Evolutionary conservation across 768 basidiomycete genomes (phyloP).

Genomic region (Lentinula guzmanii): DNA sequence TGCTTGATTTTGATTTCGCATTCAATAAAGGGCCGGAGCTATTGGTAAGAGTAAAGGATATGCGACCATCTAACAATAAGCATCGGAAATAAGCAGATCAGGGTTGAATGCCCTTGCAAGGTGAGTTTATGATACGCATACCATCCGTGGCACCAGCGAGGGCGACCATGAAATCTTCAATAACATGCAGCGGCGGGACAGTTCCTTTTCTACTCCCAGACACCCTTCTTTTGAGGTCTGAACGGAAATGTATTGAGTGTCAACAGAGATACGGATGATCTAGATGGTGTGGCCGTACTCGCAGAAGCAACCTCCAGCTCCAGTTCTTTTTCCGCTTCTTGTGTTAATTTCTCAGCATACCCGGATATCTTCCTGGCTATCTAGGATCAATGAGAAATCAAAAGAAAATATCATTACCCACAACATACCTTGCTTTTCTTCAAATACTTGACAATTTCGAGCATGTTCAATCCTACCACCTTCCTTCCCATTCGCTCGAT

Average conservation of each 20-base stretch:
- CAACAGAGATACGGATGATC: neutral
- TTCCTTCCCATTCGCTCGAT: constrained; percentile 61
- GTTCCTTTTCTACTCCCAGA: constrained; percentile 26
- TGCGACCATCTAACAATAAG: constrained; percentile 58
- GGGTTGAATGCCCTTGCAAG: neutral
- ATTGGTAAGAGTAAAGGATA: constrained; percentile 45
- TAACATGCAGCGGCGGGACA: constrained; percentile 71
- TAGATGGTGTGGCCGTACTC: neutral
- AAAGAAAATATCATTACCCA: neutral
- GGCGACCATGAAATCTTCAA: constrained; percentile 75
- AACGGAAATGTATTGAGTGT: neutral
- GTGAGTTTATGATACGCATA: constrained; percentile 16
- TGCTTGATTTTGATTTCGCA: constrained; percentile 28
- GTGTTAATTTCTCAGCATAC: constrained; percentile 60
- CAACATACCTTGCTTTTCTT: constrained; percentile 73
- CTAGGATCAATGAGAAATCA: constrained; percentile 19
- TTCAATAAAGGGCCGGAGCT: neutral
- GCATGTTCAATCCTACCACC: constrained; percentile 70
- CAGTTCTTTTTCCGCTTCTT: constrained; percentile 13
- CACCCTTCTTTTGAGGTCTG: constrained; percentile 16
- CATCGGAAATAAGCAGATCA: neutral
- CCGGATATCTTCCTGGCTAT: constrained; percentile 80
- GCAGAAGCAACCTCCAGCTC: constrained; percentile 9
- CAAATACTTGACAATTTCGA: constrained; percentile 79
- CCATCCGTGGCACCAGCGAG: constrained; percentile 78